Evolutionary conservation across 140 eudicot genomes (phyloP).

Genomic region (Ambrosia hybrid): DNA sequence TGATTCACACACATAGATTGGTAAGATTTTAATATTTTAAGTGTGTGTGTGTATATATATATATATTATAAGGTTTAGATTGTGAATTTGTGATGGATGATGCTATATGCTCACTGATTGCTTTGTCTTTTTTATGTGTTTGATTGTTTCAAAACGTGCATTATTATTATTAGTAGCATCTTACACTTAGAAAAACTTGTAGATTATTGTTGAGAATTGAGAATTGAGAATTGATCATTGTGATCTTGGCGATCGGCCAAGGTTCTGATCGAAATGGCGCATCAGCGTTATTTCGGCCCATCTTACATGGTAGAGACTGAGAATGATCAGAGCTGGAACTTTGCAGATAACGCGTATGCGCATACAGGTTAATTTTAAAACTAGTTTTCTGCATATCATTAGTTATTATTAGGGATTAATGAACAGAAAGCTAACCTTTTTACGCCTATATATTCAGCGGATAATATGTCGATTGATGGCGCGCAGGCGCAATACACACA

Average conservation of each 20-base stretch:
- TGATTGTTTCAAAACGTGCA: too few species aligned
- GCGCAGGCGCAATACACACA: slow-evolving; percentile 33
- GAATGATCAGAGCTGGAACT: slow-evolving; percentile 63
- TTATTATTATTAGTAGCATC: too few species aligned
- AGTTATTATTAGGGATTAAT: not conserved
- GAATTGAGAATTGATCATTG: not conserved
- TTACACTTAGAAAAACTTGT: too few species aligned
- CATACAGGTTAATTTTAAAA: slow-evolving; percentile 41
- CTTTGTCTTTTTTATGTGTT: too few species aligned
- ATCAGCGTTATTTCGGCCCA: slow-evolving; percentile 45
- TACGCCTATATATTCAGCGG: slow-evolving; percentile 34
- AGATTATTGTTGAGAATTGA: too few species aligned
- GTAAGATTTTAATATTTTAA: too few species aligned
- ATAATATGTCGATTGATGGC: slow-evolving; percentile 49
- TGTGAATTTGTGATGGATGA: too few species aligned
- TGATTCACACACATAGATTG: too few species aligned
- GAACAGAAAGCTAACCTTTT: not conserved
- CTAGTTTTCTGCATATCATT: not conserved
- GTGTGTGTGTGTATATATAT: too few species aligned
- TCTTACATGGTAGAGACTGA: slow-evolving; percentile 50
- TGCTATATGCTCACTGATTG: too few species aligned
- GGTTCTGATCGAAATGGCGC: slow-evolving; percentile 50
- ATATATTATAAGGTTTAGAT: too few species aligned
- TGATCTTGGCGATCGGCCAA: slow-evolving; percentile 4
- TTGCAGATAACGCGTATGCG: slow-evolving; percentile 43